Evolutionary conservation across 1,284 basidiomycete genomes (phyloP).

Genomic region (Ganoderma meredithae): DNA sequence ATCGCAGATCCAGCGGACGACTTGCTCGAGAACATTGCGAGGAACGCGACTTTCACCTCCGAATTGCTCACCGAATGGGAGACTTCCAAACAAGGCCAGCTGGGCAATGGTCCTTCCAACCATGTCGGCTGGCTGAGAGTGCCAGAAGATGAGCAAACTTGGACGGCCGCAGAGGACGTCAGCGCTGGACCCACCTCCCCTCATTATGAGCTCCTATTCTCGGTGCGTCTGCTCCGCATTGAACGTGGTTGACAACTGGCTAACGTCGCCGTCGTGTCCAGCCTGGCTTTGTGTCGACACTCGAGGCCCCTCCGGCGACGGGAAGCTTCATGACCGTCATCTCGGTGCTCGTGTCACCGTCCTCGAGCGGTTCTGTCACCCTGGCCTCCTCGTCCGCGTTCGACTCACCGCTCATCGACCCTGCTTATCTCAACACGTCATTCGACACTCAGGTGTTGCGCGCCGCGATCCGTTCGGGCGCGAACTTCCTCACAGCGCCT

Average conservation of each 20-base stretch:
- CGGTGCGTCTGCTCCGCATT: background rate
- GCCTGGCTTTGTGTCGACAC: constrained; percentile 19
- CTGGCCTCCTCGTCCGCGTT: constrained; percentile 45
- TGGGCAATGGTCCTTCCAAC: constrained; percentile 25
- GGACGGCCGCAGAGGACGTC: constrained; percentile 31
- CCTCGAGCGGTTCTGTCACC: constrained; percentile 41
- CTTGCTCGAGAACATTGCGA: constrained; percentile 34
- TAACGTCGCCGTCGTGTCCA: background rate
- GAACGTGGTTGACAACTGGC: background rate
- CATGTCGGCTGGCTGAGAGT: constrained; percentile 34
- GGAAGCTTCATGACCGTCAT: constrained; percentile 15
- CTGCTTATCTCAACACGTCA: constrained; percentile 42
- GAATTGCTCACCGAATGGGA: constrained; percentile 40
- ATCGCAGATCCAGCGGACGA: constrained; percentile 40
- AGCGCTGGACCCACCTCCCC: constrained; percentile 33
- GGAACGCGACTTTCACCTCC: constrained; percentile 33
- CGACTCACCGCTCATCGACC: constrained; percentile 48
- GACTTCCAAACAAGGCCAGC: constrained; percentile 24
- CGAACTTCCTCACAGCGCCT: constrained; percentile 42
- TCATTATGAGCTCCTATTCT: constrained; percentile 30
- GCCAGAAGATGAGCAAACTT: constrained; percentile 15
- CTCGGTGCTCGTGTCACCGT: constrained; percentile 5
- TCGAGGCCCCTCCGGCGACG: constrained; percentile 26
- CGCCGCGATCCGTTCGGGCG: constrained; percentile 42
- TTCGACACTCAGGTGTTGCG: constrained; percentile 47